Conservation (phyloP, 2,329 filamentous ascomycete genomes). For the Cladosporium oxysporum region DNA sequence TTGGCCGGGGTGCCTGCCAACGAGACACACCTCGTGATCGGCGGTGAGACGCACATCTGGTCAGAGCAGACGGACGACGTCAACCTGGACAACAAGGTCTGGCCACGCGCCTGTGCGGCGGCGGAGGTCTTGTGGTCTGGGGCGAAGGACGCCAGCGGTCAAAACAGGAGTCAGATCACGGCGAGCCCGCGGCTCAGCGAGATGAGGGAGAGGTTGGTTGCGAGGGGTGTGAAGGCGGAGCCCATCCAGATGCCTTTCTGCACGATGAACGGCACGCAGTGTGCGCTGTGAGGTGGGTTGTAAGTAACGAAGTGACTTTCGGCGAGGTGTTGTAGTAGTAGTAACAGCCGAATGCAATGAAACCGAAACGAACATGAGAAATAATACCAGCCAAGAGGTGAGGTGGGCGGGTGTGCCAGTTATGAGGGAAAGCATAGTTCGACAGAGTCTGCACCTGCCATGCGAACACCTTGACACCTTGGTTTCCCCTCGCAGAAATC, state of each 20-base stretch:
- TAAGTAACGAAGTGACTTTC: not conserved
- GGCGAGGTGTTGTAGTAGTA: not conserved
- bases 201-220: slow-evolving; percentile 74
- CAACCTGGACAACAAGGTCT: slow-evolving; percentile 75
- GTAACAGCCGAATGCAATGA: not conserved
- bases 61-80: slow-evolving; percentile 72
- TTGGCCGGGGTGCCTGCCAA: slow-evolving; percentile 62
- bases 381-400: slow-evolving; percentile 5
- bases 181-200: slow-evolving; percentile 71
- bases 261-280: slow-evolving; percentile 60
- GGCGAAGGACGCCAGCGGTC: slow-evolving; percentile 61
- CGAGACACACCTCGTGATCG: slow-evolving; percentile 68
- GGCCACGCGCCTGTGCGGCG: slow-evolving; percentile 74
- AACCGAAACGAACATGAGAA: not conserved
- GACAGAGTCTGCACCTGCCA: slow-evolving; percentile 1
- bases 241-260: slow-evolving; percentile 75
- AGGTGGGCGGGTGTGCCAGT: slow-evolving; percentile 18
- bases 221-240: slow-evolving; percentile 63
- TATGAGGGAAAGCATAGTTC: slow-evolving; percentile 13
- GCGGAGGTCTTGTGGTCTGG: slow-evolving; percentile 83
- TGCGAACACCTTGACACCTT: slow-evolving; percentile 8
- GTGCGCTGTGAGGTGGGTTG: slow-evolving; percentile 32
- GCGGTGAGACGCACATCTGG: slow-evolving; percentile 83
- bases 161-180: slow-evolving; percentile 70
- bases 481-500: slow-evolving; percentile 8